Evolutionary conservation across 305 asterid genomes (phyloP), one percentile per base, ranked within the genome.

Genomic region (Fraxinus albicans): DNA sequence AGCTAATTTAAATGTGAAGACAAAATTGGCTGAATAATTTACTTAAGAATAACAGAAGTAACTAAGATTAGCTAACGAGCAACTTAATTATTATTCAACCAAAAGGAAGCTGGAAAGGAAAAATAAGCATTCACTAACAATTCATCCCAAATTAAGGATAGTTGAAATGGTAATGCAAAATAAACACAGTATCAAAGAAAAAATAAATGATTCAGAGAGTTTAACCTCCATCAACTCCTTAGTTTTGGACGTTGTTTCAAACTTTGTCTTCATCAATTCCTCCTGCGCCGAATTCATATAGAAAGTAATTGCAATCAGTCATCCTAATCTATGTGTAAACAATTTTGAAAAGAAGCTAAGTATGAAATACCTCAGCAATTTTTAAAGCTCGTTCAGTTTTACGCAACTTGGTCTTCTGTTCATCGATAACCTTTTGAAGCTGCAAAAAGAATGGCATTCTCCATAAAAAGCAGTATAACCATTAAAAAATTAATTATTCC

Each of bases 381-480:
- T 90, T 90, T 85, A 94, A 97, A 78, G 99, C 98, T 34, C 98
- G 95, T 84, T 92, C 94, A 88, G 97, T 94, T 91, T 96, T 94
- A 29, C 89, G 93, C 84, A 94, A 84, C 90, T 88, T 93, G 27
- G 88, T 83, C 85, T 88, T 91, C 90, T 93, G 98, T 73, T 91
- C 91, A 77, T 85, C 90, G 42, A 90, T 84, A 40, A 75, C 87
- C 84, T 89, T 91, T 84, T 93, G 88, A 81, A 92, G 97, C 98
- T 94, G 98, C 82, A 88, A 63, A 84, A 81, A 69, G 38, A 9
- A 8, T 69, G 38, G 8, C 17, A 69, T 27, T 3, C 19, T 25
- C 25, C 38, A 69, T 25, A 10, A 69, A 67, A 25, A 65, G 2
- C 34, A 65, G 35, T 25, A 65, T 23, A 65, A 23, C 73, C 36